A percentile compares a stretch with the other conserved stretches of the same genome.
Evolutionary conservation across 306 rosid genomes (phyloP).

Genomic region (Gleditsia sinensis): DNA sequence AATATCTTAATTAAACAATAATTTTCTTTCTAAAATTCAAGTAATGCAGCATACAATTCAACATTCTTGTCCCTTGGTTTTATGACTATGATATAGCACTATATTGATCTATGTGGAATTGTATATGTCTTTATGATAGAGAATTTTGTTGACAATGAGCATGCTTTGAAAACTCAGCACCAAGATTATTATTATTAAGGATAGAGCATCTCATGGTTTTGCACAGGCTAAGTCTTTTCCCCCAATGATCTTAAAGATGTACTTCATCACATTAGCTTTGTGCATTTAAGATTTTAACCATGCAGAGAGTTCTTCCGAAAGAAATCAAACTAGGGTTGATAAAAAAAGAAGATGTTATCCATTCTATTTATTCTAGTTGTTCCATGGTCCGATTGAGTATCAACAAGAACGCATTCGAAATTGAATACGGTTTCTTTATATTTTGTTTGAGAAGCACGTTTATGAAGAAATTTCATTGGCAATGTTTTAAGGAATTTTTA

Average conservation of each 20-base stretch:
- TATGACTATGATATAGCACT: slow-evolving; percentile 24
- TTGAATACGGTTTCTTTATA: neutral
- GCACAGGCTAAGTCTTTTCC: no score
- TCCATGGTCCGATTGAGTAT: neutral
- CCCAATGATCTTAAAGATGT: no score
- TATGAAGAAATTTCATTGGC: no score
- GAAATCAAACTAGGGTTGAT: no score
- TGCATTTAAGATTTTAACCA: no score
- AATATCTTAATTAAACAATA: slow-evolving; percentile 6
- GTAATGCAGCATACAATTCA: slow-evolving; percentile 42
- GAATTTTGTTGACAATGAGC: slow-evolving; percentile 11
- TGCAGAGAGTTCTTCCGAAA: no score
- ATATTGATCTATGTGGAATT: slow-evolving; percentile 17
- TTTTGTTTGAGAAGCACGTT: neutral
- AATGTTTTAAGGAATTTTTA: no score
- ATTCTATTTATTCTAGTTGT: no score
- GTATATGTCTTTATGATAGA: slow-evolving; percentile 17
- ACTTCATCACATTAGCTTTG: no score
- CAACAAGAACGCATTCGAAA: neutral
- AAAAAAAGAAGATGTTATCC: no score
- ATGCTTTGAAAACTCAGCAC: neutral
- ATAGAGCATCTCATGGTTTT: no score
- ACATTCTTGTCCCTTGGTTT: slow-evolving; percentile 28
- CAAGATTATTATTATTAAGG: neutral
- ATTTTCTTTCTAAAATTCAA: slow-evolving; percentile 34